Base-by-base conservation (phyloP, 2,329 filamentous ascomycete genomes). In the Verticillium zaregamsianum region DNA sequence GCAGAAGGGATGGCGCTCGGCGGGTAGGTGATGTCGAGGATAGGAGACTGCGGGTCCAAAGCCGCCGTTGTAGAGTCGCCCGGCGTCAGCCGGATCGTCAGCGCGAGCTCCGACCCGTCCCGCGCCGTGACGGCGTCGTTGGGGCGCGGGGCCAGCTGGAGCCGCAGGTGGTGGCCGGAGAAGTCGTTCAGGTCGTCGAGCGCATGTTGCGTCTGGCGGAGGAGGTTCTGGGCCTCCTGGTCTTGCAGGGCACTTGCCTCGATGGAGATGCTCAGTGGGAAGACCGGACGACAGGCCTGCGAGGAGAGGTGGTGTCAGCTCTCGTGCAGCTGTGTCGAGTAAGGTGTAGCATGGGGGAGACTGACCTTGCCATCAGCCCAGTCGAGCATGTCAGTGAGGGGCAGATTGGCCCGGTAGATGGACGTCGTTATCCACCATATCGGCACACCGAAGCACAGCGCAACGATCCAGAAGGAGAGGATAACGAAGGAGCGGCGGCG, bases 351-450 rank as follows among this genome's bases (percentile, higher is more conserved):
- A 31, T 9, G 17, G 20, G 14, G 14, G 39, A 31, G 31, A 65
- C 78, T 64, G 75, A 96, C 93, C 83, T 90, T 92, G 66, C 93
- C 93, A 70, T 96, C 91, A 11, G 92, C 91, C 94, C 95, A 98
- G 64, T 90, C 85, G 67, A 90, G 85, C 95, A 99, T 99, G 60
- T 88, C 85, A 71, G 90, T 84, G 67, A 97, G 76, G 5, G 95
- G 95, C 68, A 99, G 79, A 55, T 88, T 84, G 14, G 94, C 93
- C 61, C 95, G 86, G 74, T 96, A 93, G 61, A 98, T 96, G 0
- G 91, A 90, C 4, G 95, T 99, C 0, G 95, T 98, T 74, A 88
- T 88, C 88, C 92, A 96, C 95, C 95, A 99, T 84, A 96, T 89
- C 62, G 95, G 95, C 66, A 99, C 75, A 3, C 95, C 95, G 6